These are phyloP conservation scores for Curvularia verruculosa DNA, from an alignment of 2,329 filamentous ascomycete genomes.

Conservation along the genomic window DNA sequence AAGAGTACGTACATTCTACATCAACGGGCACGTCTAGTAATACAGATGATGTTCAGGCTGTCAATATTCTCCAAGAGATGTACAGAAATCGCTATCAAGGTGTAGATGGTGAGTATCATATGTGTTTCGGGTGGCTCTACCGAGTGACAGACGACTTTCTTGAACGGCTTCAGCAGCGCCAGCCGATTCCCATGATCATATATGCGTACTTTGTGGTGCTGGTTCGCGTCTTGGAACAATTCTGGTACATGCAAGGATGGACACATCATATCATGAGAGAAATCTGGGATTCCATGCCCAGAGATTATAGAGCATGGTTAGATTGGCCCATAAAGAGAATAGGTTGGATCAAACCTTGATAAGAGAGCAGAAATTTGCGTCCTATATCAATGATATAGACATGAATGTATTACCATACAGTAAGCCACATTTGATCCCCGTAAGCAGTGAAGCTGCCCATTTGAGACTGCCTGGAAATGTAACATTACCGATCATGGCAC, in stretches of 20 bases:
- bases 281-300: conserved; percentile 26
- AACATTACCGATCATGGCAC: too few species aligned
- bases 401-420: too few species aligned
- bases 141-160: conserved; percentile 34
- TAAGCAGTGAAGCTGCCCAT: too few species aligned
- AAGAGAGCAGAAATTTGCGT: too few species aligned
- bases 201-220: conserved; percentile 39
- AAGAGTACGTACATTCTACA: conserved; percentile 17
- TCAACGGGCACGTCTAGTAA: conserved; percentile 4
- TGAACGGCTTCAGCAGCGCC: conserved; percentile 29
- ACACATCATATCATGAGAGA: conserved; percentile 37
- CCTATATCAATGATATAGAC: too few species aligned
- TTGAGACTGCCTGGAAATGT: too few species aligned
- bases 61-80: conserved; percentile 27
- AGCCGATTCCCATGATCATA: conserved; percentile 29
- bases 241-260: conserved; percentile 44
- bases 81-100: conserved; percentile 32
- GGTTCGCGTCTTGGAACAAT: conserved; percentile 34
- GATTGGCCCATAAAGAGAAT: conserved; percentile 33
- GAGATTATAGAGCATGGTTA: conserved; percentile 30
- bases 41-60: conserved; percentile 15
- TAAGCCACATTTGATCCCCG: too few species aligned
- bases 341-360: conserved; percentile 32
- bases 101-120: conserved; percentile 33
- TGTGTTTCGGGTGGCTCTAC: conserved; percentile 37